These are phyloP conservation scores for Arthrobotrys iridis DNA, from an alignment of 2,329 filamentous ascomycete genomes.

Conservation along the genomic window DNA sequence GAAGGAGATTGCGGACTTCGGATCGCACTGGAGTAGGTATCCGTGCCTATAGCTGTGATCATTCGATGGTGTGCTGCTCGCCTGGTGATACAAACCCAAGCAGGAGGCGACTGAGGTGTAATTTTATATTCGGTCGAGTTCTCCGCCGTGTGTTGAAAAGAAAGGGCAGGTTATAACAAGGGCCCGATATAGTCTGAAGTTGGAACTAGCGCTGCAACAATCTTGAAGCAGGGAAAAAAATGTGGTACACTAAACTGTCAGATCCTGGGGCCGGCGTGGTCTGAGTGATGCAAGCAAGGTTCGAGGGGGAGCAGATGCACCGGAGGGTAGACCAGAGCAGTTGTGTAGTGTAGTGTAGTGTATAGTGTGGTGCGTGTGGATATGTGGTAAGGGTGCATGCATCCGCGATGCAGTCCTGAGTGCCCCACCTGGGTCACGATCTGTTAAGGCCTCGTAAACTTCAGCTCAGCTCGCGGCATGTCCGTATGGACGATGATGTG, in stretches of 20 bases:
- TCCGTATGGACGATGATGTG: constrained; percentile 42
- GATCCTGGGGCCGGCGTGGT: constrained; percentile 53
- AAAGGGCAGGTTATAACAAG: constrained; percentile 41
- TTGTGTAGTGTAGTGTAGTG: too few species aligned
- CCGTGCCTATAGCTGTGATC: constrained; percentile 48
- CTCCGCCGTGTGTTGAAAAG: constrained; percentile 42
- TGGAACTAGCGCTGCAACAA: constrained; percentile 47
- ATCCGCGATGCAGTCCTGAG: constrained; percentile 29
- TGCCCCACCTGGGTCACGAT: constrained; percentile 53
- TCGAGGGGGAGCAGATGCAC: constrained; percentile 33
- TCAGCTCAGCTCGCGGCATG: constrained; percentile 53
- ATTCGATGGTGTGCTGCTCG: constrained; percentile 54
- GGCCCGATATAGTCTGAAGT: constrained; percentile 44
- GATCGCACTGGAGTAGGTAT: constrained; percentile 72
- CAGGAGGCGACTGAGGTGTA: constrained; percentile 52
- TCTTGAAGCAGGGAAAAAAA: constrained; percentile 44
- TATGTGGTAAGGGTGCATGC: constrained; percentile 30
- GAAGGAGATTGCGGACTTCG: constrained; percentile 90
- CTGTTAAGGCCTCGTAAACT: constrained; percentile 46
- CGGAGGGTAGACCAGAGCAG: too few species aligned
- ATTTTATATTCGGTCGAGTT: constrained; percentile 53
- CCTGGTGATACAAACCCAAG: constrained; percentile 54
- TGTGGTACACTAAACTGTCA: constrained; percentile 54
- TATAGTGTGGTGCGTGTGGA: background rate
- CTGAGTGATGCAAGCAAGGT: constrained; percentile 24